Evolutionary conservation across 768 basidiomycete species (phyloP), one percentile per base, ranked within the genome.

Genomic region (Mycena vulgaris): DNA sequence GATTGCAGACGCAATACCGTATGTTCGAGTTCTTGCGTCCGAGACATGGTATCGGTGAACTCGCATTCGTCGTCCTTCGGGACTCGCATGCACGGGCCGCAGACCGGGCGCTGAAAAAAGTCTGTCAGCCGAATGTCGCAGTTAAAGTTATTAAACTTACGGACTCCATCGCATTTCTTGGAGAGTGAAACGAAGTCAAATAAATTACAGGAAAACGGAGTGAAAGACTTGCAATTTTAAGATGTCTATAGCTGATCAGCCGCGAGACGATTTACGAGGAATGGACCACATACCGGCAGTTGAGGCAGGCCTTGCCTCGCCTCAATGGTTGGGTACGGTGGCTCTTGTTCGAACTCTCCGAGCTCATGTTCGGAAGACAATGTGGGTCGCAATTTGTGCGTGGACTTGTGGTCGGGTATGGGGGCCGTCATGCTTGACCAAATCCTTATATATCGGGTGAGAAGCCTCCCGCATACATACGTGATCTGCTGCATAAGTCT

Each of bases 41-140:
- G 78, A 0, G 86, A 80, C 21, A 74, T 74, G 11, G 77, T 80
- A 57, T 85, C 85, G 0, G 80, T 80, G 64, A 86, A 87, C 75
- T 87, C 85, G 65, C 87, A 87, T 30, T 84, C 83, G 5, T 83
- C 83, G 7, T 66, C 72, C 21, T 83, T 77, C 47, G 83, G 79
- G 0, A 80, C 78, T 5, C 83, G 75, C n/a, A 75, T 68, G 69
- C 86, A 87, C 52, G 81, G 85, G 7, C 80, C 79, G 65, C 86
- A 87, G 1, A 67, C 23, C 11, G 74, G 74, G 6, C 58, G 63
- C 69, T 70, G 33, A 16, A 45, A 3, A 17, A 16, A 37, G 45
- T 5, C n/a, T 10, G 53, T 45, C 0, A 53, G 33, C 25, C 5
- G n/a, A n/a, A 1, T 7, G n/a, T 5, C 4, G 27, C 16, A 8